These are phyloP conservation scores for Alternaria solani DNA, from an alignment of 2,329 filamentous ascomycete species.

Conservation along the genomic window DNA sequence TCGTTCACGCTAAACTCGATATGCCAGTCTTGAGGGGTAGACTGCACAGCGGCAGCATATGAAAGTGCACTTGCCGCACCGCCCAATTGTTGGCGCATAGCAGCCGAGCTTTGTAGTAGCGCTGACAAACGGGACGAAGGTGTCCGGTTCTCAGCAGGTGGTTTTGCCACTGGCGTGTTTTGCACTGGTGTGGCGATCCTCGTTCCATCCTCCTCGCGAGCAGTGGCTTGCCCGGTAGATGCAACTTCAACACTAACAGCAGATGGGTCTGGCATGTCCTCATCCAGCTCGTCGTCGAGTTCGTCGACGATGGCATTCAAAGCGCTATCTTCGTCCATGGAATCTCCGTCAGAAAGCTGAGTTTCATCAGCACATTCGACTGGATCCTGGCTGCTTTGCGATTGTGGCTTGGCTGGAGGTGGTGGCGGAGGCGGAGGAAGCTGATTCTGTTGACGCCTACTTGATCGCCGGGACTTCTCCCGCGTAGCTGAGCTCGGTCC, in stretches of 20 bases:
- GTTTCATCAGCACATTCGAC: conserved; percentile 94
- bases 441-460: conserved; percentile 62
- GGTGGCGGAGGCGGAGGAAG: conserved; percentile 63
- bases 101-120: conserved; percentile 39
- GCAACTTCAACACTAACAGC: conserved; percentile 93
- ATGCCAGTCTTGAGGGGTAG: conserved; percentile 91
- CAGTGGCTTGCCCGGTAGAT: conserved; percentile 85
- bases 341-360: conserved; percentile 77
- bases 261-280: conserved; percentile 76
- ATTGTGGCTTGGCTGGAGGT: conserved; percentile 55
- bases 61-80: conserved; percentile 68
- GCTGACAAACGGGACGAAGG: conserved; percentile 43
- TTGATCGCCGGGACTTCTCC: conserved; percentile 72
- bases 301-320: conserved; percentile 91
- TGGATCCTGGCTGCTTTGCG: conserved; percentile 59
- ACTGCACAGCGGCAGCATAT: conserved; percentile 83
- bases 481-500: conserved; percentile 57
- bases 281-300: conserved; percentile 79
- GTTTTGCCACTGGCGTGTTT: conserved; percentile 45
- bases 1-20: conserved; percentile 92
- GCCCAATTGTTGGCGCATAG: conserved; percentile 43
- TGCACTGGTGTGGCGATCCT: conserved; percentile 83
- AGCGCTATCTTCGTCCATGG: conserved; percentile 68
- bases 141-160: conserved; percentile 39
- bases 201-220: conserved; percentile 90